Evolutionary conservation across 345 rosid species (phyloP), one percentile per base, ranked within the genome.

Genomic region (Citrus maxima): DNA sequence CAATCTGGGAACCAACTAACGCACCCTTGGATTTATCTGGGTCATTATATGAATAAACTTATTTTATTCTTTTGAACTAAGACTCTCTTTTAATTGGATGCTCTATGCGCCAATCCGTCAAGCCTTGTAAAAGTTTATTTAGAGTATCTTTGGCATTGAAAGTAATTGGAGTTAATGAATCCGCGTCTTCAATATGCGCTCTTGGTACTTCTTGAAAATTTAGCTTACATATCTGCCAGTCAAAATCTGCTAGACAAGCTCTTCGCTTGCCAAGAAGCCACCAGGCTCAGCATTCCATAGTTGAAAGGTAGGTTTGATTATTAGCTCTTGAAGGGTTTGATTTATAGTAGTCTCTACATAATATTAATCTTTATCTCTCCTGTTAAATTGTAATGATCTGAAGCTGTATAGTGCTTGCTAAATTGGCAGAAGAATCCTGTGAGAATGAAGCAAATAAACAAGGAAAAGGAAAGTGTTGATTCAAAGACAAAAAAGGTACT

Each of bases 301-400:
- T 78, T 86, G 92, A 92, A 86, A 78, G 92, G 85, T 90, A 84
- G 97, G 89, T 88, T 81, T 88, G 89, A 87, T 85, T 76, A 72
- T 80, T 75, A 74, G 92, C 72, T 85, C 12, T 24, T 5, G 6
- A 18, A 51, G 64, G 78, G 75, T 35, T 65, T 65, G 69, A 0
- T 16, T 64, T 18, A n/a, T 67, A 60, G 67, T 63, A 67, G 32
- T 75, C 16, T 25, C 46, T 54, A 37, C 40, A 10, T 75, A 60
- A 21, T 32, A 54, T 67, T 46, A 34, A 60, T 80, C 37, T 71
- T 9, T 70, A 7, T 70, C 12, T 71, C 49, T 51, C 25, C 32
- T 21, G 28, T 76, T 56, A 22, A 40, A 67, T 62, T 66, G 34
- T 72, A 32, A n/a, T 68, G 46, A 46, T 46, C 51, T 72, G 74